These are phyloP conservation scores for Intubia oerlemansii DNA, from an alignment of 2,329 filamentous ascomycete species.

Conservation along the genomic window DNA sequence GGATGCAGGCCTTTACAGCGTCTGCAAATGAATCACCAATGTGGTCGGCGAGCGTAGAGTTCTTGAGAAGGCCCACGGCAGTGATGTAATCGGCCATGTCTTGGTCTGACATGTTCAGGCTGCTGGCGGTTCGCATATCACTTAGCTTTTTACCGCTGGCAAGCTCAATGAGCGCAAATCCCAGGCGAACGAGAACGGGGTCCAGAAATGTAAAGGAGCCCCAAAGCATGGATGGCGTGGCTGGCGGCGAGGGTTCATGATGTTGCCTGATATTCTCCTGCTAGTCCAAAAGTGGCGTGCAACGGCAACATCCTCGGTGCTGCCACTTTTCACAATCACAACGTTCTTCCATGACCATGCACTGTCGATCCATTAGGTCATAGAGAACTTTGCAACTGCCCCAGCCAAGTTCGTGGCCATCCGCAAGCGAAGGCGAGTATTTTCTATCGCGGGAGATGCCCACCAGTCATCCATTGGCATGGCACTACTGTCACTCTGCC, in stretches of 20 bases:
- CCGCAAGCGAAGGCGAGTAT: conserved; percentile 5
- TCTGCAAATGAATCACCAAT: too few species aligned
- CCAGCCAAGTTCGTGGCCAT: conserved; percentile 7
- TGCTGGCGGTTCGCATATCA: conserved; percentile 4
- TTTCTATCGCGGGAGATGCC: conserved; percentile 2
- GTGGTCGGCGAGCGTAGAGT: too few species aligned
- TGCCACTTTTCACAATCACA: too few species aligned
- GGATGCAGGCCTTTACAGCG: too few species aligned
- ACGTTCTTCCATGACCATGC: conserved; percentile 8
- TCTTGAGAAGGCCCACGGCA: too few species aligned
- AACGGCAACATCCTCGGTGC: too few species aligned
- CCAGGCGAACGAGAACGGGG: conserved; percentile 8
- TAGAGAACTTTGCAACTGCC: conserved; percentile 7
- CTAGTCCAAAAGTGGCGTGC: conserved; percentile 7
- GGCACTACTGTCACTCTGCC: conserved; percentile 4
- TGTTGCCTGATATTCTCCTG: conserved; percentile 3
- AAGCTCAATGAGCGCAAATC: conserved; percentile 7
- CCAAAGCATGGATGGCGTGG: conserved; percentile 6
- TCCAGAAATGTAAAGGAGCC: conserved; percentile 5
- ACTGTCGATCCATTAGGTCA: conserved; percentile 8
- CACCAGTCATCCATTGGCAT: conserved; percentile 8
- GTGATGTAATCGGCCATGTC: too few species aligned
- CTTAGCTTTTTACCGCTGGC: conserved; percentile 5
- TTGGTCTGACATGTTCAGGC: too few species aligned
- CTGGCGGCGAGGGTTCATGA: conserved; percentile 5